These are phyloP conservation scores for Aspergillus affinis DNA, from an alignment of 495 filamentous ascomycete genomes.

Conservation along the genomic window DNA sequence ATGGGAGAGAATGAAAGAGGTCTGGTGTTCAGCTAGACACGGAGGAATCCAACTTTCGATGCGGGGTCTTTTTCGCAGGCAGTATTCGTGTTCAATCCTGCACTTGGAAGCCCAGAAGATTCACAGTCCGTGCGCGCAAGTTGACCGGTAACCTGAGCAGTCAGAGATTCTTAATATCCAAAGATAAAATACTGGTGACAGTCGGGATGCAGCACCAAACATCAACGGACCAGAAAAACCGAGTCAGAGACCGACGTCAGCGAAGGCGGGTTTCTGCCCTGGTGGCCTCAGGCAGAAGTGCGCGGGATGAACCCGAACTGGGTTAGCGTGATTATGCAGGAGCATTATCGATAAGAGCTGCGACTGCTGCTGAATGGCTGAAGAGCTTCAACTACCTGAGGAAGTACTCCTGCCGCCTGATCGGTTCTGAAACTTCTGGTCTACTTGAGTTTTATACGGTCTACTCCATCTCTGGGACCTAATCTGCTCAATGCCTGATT, in stretches of 20 bases:
- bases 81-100: not conserved
- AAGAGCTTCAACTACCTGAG: not conserved
- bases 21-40: not conserved
- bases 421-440: not conserved
- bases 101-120: not conserved
- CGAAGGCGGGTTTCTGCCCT: not conserved
- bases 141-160: not conserved
- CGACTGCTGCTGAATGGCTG: not conserved
- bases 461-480: not conserved
- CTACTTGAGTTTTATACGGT: not conserved
- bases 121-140: not conserved
- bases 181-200: not conserved
- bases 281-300: constrained; percentile 12
- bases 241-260: not conserved
- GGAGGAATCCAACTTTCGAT: not conserved
- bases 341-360: constrained; percentile 26
- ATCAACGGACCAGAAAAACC: not conserved
- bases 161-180: not conserved
- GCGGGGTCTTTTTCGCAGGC: not conserved
- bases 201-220: not conserved
- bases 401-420: too few species aligned
- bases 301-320: constrained; percentile 17
- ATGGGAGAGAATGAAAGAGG: not conserved
- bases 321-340: constrained; percentile 11
- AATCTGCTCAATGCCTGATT: not conserved